These are phyloP conservation scores for Cicer arietinum DNA, from an alignment of 306 rosid genomes.

Conservation along the genomic window DNA sequence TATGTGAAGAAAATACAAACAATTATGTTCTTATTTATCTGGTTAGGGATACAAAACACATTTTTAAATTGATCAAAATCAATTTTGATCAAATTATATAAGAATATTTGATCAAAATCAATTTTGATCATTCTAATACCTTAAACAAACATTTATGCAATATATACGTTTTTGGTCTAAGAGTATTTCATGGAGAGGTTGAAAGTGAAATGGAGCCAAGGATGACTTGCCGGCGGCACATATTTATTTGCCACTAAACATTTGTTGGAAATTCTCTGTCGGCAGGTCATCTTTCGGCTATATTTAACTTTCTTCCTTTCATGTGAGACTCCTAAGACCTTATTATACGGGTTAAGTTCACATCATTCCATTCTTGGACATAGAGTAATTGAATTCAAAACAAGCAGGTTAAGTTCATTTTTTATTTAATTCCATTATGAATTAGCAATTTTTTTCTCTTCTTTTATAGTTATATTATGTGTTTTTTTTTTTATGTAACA, in stretches of 20 bases:
- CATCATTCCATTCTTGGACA: neutral
- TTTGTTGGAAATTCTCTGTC: neutral
- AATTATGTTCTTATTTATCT: too few relatives aligned
- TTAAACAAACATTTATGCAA: too few relatives aligned
- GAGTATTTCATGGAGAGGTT: too few relatives aligned
- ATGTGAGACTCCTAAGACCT: constrained; percentile 43
- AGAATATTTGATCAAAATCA: too few relatives aligned
- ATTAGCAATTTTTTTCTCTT: neutral
- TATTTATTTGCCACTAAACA: neutral
- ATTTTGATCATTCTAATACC: too few relatives aligned
- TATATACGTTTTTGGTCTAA: too few relatives aligned
- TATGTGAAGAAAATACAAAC: neutral
- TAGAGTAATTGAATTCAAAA: neutral
- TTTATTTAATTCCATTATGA: too few relatives aligned
- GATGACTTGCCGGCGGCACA: too few relatives aligned
- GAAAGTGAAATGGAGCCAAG: too few relatives aligned
- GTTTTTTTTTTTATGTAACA: neutral
- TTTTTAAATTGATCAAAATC: neutral
- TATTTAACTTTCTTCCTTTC: constrained; percentile 43
- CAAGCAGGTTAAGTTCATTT: neutral
- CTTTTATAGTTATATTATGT: neutral
- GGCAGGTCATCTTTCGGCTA: constrained; percentile 52
- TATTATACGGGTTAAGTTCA: too few relatives aligned
- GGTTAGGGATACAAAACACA: too few relatives aligned
- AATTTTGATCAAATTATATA: neutral